These are phyloP conservation scores for Ballota nigra DNA, from an alignment of 257 asterid species.

Conservation along the genomic window DNA sequence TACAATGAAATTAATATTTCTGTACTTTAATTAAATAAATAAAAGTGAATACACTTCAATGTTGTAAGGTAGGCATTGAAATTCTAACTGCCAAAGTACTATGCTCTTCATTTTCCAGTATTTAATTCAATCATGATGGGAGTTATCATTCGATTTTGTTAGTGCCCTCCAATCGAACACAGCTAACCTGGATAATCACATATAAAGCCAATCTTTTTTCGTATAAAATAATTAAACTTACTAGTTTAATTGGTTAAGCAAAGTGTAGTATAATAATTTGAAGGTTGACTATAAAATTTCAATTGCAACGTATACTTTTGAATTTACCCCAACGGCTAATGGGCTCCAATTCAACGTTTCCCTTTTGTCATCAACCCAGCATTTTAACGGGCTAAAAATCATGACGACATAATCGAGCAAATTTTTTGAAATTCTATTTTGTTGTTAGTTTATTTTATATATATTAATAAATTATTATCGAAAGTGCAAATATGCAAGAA, in stretches of 20 bases:
- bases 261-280: background rate
- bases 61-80: background rate
- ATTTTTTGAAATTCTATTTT: too few relatives aligned
- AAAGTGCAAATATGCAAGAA: background rate
- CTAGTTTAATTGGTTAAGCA: background rate
- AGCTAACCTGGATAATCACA: background rate
- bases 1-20: too few relatives aligned
- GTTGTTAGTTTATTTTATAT: too few relatives aligned
- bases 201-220: background rate
- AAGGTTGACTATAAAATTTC: background rate
- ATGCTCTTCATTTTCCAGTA: background rate
- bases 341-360: slow-evolving; percentile 19
- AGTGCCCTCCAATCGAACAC: background rate
- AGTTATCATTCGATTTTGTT: background rate
- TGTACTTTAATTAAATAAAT: too few relatives aligned
- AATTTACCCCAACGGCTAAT: slow-evolving; percentile 28
- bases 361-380: background rate
- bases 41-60: background rate
- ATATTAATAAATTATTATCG: too few relatives aligned
- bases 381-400: background rate
- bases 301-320: slow-evolving; percentile 16
- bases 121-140: background rate
- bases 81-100: background rate
- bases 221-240: background rate
- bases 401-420: background rate